phyloP scores from a whole-genome alignment of 352 stramenopile species.

The Blastocystis sp. region DNA sequence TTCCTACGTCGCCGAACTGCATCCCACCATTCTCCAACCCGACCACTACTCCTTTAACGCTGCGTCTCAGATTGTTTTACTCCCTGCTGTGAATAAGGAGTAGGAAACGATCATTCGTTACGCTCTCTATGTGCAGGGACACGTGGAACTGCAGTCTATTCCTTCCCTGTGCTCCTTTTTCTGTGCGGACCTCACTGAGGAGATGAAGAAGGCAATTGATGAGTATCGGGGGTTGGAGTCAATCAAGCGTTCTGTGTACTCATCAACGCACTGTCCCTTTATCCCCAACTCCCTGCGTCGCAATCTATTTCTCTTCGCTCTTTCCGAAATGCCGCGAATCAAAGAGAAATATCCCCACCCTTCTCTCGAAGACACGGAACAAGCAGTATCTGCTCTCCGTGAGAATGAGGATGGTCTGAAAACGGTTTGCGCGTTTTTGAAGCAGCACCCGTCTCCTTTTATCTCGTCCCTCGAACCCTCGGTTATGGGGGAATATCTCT shows the following conservation, averaged over 20 bases:
- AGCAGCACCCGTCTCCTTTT: neutral
- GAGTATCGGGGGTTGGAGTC: neutral
- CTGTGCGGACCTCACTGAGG: neutral
- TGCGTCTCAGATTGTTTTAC: neutral
- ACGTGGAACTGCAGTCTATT: neutral
- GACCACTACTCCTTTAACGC: neutral
- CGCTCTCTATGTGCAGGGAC: neutral
- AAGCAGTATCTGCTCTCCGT: neutral
- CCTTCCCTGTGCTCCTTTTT: neutral
- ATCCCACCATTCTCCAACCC: neutral
- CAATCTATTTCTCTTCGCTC: neutral
- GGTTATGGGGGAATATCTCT: neutral
- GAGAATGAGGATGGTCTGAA: neutral
- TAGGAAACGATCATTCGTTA: constrained; percentile 10
- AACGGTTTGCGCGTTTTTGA: neutral
- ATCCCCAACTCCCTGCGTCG: neutral
- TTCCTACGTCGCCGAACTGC: constrained; percentile 6
- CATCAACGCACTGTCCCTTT: neutral
- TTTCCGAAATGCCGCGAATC: constrained; percentile 12
- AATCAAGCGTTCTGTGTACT: neutral
- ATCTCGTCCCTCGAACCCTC: neutral
- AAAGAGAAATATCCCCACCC: neutral
- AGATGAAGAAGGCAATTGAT: neutral
- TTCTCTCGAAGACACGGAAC: neutral
- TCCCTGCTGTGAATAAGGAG: neutral